Percentiles rank a stretch among this genome's conserved stretches.
These are phyloP conservation scores for Emmonsiellopsis sp. DNA, from an alignment of 2,329 filamentous ascomycete genomes.

Conservation along the genomic window DNA sequence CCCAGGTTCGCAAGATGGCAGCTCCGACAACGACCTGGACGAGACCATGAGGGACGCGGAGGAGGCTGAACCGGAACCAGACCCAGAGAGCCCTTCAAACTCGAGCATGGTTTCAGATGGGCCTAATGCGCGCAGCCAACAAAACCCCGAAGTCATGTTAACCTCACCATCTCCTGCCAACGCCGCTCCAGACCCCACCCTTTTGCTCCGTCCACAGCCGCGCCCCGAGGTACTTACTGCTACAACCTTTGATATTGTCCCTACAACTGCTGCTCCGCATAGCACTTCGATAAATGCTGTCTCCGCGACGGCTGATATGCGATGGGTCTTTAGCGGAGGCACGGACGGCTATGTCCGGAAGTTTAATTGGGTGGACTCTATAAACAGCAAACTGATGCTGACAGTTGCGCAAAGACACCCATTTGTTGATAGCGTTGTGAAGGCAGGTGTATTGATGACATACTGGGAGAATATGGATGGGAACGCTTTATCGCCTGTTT, in stretches of 20 bases:
- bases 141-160: conserved; percentile 39
- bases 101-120: conserved; percentile 26
- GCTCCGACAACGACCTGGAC: conserved; percentile 40
- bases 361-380: conserved; percentile 89
- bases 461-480: conserved; percentile 98
- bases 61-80: conserved; percentile 22
- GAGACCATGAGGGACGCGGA: conserved; percentile 35
- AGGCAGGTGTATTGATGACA: conserved; percentile 85
- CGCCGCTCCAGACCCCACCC: conserved; percentile 14
- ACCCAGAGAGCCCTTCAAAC: conserved; percentile 27
- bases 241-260: conserved; percentile 82
- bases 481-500: conserved; percentile 68
- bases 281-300: conserved; percentile 92
- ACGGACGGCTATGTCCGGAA: conserved; percentile 94
- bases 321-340: conserved; percentile 90
- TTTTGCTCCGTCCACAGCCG: conserved; percentile 49
- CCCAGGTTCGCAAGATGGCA: conserved; percentile 39
- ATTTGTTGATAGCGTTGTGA: conserved; percentile 94
- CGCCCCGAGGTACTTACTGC: conserved; percentile 72
- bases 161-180: conserved; percentile 38
- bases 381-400: conserved; percentile 85
- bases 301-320: conserved; percentile 82
- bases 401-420: conserved; percentile 94
- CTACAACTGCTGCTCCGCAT: conserved; percentile 92
- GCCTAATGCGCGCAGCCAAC: conserved; percentile 18